A percentile compares a stretch with the other conserved stretches of the same genome.
These are phyloP conservation scores for Cutaneotrichosporon sp. DNA, from an alignment of 1,284 basidiomycete genomes.

Conservation along the genomic window DNA sequence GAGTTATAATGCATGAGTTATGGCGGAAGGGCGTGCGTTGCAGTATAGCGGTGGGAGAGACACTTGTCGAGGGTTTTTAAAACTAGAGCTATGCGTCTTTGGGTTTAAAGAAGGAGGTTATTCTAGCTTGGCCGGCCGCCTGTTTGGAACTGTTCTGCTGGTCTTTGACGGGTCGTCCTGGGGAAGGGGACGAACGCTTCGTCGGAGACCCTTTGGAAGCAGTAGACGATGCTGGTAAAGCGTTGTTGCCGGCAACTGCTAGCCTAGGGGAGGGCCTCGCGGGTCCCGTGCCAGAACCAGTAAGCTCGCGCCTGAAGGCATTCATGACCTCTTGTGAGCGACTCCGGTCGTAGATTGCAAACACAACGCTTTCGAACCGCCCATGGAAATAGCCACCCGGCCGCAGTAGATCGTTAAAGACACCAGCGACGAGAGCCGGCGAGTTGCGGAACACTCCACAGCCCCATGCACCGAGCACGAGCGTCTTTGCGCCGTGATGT, in stretches of 20 bases:
- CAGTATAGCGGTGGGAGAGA: no score
- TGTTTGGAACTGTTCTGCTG: background rate
- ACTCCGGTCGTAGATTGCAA: slow-evolving; percentile 8
- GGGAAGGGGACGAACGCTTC: no score
- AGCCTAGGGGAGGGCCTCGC: no score
- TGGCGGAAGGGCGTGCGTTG: no score
- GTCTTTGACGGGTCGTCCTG: no score
- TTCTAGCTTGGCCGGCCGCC: background rate
- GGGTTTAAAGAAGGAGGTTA: background rate
- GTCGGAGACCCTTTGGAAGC: no score
- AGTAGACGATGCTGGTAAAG: no score
- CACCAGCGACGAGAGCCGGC: slow-evolving; percentile 4
- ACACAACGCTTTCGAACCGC: slow-evolving; percentile 9
- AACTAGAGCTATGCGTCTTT: background rate
- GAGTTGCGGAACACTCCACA: slow-evolving; percentile 19
- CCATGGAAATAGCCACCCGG: slow-evolving; percentile 4
- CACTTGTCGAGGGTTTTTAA: no score
- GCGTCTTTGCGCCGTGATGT: background rate
- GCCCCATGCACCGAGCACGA: slow-evolving; percentile 21
- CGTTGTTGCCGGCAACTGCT: no score
- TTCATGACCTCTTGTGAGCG: background rate
- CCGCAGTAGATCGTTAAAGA: slow-evolving; percentile 6
- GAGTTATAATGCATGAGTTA: no score
- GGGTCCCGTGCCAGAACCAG: no score
- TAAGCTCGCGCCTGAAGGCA: background rate